Evolutionary conservation across 2,329 filamentous ascomycete species (phyloP), one percentile per base, ranked within the genome.

Genomic region (Escovopsis sp.): DNA sequence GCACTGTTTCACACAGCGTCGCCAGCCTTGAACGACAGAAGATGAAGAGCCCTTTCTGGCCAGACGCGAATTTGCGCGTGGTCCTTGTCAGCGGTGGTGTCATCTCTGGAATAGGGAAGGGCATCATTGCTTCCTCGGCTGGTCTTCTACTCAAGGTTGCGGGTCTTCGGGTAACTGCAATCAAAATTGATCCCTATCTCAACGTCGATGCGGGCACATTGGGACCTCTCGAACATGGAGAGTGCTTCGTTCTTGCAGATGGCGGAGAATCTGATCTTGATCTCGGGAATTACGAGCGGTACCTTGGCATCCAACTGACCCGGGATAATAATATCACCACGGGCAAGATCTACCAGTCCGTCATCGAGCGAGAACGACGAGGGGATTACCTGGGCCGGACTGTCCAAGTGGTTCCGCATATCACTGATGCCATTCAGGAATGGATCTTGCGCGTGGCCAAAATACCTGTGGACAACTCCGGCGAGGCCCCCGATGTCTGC

Each of bases 291-390:
- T 73, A 71, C 46, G 67, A 72, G 48, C 51, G 65, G 40, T 58
- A 93, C 54, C 76, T 94, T 36, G 78, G 79, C 50, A 78, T 88
- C 44, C 82, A 78, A 37, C 68, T 96, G 41, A 84, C 76, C 8
- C 69, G 78, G 41, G 86, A 94, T 48, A 85, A 88, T 65, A 96
- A 96, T 60, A 93, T 98, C 59, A 98, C 90, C 4, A 94, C 88
- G 5, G 90, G 90, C 53, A 94, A 96, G 65, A 85, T 96, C 47
- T 96, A 94, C 61, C 70, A 84, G 51, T 75, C 81, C 49, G 87
- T 94, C 36, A 86, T 94, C 48, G 74, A 86, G 50, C 75, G 73
- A 40, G 70, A 74, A 51, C 61, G 70, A 18, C 58, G 59, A 28
- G 71, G 72, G 37, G 78, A 90, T 54, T 96, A 94, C 50, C 71